Evolutionary conservation across 768 basidiomycete species (phyloP).

Genomic region (Lactarius sanguifluus): DNA sequence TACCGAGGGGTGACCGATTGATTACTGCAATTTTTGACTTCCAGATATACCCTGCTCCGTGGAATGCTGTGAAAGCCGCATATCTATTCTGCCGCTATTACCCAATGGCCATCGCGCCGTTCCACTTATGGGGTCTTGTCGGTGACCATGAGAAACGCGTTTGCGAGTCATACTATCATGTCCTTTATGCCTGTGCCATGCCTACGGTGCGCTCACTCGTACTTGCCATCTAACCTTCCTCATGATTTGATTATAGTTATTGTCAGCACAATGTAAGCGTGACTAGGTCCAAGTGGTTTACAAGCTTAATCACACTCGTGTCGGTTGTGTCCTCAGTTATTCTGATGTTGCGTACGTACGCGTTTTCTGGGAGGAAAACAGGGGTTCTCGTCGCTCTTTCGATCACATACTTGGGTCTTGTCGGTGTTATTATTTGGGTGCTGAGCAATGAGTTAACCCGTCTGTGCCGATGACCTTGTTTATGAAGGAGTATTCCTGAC

Average conservation of each 20-base stretch:
- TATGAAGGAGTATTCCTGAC: neutral
- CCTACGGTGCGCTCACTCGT: conserved; percentile 17
- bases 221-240: neutral
- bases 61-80: conserved; percentile 20
- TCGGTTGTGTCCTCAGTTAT: conserved; percentile 12
- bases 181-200: conserved; percentile 18
- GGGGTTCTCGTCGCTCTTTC: conserved; percentile 12
- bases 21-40: neutral
- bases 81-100: conserved; percentile 28
- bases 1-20: neutral
- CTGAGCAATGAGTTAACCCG: conserved; percentile 4
- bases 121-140: conserved; percentile 21
- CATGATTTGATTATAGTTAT: neutral
- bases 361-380: conserved; percentile 21
- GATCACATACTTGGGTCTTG: conserved; percentile 3
- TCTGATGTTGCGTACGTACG: conserved; percentile 28
- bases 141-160: neutral
- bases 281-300: neutral
- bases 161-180: conserved; percentile 10
- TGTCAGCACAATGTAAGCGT: conserved; percentile 24
- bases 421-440: conserved; percentile 16
- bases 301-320: conserved; percentile 2
- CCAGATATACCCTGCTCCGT: conserved; percentile 22
- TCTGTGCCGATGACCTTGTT: neutral
- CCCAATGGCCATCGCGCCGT: conserved; percentile 20